Percentiles rank a stretch among this genome's conserved stretches.
Evolutionary conservation across 495 filamentous ascomycete species (phyloP).

Genomic region (Penicillium soppii): DNA sequence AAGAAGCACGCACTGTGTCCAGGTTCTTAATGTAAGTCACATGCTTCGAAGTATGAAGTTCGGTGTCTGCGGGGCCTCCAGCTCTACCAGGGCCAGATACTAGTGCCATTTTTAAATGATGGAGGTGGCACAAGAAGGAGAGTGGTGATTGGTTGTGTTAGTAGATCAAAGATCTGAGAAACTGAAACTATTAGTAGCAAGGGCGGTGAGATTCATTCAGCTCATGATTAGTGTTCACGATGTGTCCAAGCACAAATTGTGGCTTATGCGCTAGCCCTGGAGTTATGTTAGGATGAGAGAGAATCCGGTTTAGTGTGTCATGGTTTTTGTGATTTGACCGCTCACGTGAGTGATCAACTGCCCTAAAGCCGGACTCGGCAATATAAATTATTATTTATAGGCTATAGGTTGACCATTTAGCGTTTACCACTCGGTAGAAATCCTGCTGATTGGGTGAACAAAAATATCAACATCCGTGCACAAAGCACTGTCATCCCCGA

Average conservation of each 20-base stretch:
- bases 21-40: conserved; percentile 92
- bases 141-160: conserved; percentile 7
- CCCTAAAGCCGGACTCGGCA: not conserved
- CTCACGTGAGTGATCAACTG: not conserved
- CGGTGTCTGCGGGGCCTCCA: conserved; percentile 46
- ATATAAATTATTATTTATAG: not conserved
- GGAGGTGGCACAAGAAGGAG: not conserved
- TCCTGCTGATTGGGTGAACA: not conserved
- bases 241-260: too few species aligned
- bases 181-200: not conserved
- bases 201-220: not conserved
- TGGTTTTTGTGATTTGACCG: not conserved
- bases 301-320: not conserved
- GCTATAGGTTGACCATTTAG: too few species aligned
- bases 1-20: conserved; percentile 65
- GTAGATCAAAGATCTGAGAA: not conserved
- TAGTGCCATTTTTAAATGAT: conserved; percentile 50
- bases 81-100: conserved; percentile 62
- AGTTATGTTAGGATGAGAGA: too few species aligned
- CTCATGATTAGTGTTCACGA: not conserved
- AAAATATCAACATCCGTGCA: not conserved
- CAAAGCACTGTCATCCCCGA: conserved; percentile 6
- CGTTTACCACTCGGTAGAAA: too few species aligned
- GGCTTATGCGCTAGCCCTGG: too few species aligned
- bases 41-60: conserved; percentile 72